A percentile compares a stretch with the other conserved stretches of the same genome.
Evolutionary conservation across 257 asterid species (phyloP).

Genomic region (Fraxinus quadrangulata): DNA sequence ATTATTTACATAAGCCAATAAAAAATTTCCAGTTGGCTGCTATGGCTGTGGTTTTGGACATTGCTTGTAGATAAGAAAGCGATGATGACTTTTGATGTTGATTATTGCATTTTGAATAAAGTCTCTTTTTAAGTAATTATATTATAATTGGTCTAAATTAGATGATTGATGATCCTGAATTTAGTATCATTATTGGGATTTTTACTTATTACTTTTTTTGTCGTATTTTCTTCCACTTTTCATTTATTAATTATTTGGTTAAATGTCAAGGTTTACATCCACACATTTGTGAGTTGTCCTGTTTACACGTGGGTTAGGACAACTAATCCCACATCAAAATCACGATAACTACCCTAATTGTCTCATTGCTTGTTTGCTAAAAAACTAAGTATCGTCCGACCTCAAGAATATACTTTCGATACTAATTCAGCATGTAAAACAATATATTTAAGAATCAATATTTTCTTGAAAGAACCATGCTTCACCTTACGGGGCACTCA

Average conservation of each 20-base stretch:
- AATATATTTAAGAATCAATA: too few species aligned
- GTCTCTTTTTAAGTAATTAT: not conserved
- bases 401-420: too few species aligned
- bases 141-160: not conserved
- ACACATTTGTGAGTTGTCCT: not conserved
- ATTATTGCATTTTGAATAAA: not conserved
- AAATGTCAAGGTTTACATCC: not conserved
- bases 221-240: not conserved
- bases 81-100: not conserved
- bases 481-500: too few species aligned
- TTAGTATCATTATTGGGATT: not conserved
- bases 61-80: not conserved
- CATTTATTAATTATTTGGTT: too few species aligned
- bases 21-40: not conserved
- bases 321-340: not conserved
- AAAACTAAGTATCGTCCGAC: too few species aligned
- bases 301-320: not conserved
- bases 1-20: not conserved
- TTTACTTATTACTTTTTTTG: not conserved
- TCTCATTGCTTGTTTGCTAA: not conserved
- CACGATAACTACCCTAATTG: too few species aligned
- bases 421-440: too few species aligned
- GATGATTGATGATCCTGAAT: not conserved
- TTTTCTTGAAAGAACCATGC: not conserved
- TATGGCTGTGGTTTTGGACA: not conserved